Percentiles rank a stretch among this genome's conserved stretches.
Evolutionary conservation across 2,329 filamentous ascomycete genomes (phyloP).

Genomic region (Trichophyton mentagrophytes): DNA sequence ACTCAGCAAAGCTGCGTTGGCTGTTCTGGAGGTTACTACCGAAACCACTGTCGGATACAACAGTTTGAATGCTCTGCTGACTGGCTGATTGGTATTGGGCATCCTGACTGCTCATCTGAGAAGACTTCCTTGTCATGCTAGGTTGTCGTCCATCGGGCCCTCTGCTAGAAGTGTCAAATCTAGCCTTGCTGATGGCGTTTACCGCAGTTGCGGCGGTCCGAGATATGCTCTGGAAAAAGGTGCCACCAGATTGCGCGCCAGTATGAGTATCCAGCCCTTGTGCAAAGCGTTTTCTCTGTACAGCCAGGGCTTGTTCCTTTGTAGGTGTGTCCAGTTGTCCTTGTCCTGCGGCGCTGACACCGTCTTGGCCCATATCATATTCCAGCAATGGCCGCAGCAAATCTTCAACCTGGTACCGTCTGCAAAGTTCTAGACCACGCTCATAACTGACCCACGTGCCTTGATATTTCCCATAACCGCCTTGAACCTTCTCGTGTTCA

Average conservation of each 20-base stretch:
- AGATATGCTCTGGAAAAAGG: conserved; percentile 96
- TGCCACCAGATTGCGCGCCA: conserved; percentile 55
- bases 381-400: conserved; percentile 37
- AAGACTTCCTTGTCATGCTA: conserved; percentile 57
- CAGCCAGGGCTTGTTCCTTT: conserved; percentile 97
- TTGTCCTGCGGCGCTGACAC: conserved; percentile 54
- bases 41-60: conserved; percentile 63
- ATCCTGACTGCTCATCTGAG: conserved; percentile 49
- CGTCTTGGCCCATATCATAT: conserved; percentile 37
- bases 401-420: conserved; percentile 49
- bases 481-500: conserved; percentile 96
- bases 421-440: conserved; percentile 81
- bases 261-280: conserved; percentile 60
- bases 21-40: conserved; percentile 51
- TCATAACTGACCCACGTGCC: conserved; percentile 97
- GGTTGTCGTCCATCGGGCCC: conserved; percentile 52
- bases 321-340: conserved; percentile 85
- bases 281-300: conserved; percentile 83
- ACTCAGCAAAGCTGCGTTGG: conserved; percentile 21
- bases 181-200: conserved; percentile 89
- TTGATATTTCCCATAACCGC: conserved; percentile 97
- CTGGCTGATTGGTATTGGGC: conserved; percentile 58
- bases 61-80: conserved; percentile 62
- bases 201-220: conserved; percentile 85
- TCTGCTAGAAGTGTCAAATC: conserved; percentile 71